Evolutionary conservation across 2,329 filamentous ascomycete species (phyloP).

Genomic region (Penicillium sp.): DNA sequence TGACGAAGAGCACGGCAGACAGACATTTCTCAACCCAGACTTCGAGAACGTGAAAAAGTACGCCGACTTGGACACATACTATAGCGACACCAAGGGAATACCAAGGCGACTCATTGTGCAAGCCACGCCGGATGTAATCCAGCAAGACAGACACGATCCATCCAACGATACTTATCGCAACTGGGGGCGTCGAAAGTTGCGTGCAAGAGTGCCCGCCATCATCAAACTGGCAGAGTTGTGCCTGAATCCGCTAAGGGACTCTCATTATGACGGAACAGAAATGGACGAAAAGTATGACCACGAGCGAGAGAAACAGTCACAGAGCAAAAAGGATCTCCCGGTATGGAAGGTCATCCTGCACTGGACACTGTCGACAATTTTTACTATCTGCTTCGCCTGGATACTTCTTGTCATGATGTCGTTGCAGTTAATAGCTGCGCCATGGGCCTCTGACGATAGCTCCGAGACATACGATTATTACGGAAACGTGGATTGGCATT

Average conservation of each 20-base stretch:
- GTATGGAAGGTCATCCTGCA: constrained; percentile 1
- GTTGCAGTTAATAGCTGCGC: constrained; percentile 13
- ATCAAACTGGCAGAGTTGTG: not conserved
- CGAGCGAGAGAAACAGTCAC: not conserved
- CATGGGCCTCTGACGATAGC: constrained; percentile 13
- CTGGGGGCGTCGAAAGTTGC: not conserved
- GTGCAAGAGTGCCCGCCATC: not conserved
- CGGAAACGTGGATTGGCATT: constrained; percentile 17
- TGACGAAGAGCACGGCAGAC: not conserved
- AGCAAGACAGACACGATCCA: not conserved
- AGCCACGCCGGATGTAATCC: not conserved
- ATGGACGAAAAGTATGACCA: not conserved
- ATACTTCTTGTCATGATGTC: constrained; percentile 16
- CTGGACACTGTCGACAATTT: not conserved
- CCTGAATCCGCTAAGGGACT: not conserved
- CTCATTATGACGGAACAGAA: not conserved
- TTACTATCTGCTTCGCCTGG: constrained; percentile 8
- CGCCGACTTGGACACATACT: not conserved
- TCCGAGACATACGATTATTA: constrained; percentile 15
- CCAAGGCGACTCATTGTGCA: not conserved
- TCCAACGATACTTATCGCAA: not conserved
- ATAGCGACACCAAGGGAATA: not conserved
- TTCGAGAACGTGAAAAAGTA: not conserved
- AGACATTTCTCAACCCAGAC: not conserved
- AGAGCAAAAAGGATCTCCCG: not conserved